Evolutionary conservation across 2,329 filamentous ascomycete species (phyloP), one percentile per base, ranked within the genome.

Genomic region (Ophidiomyces ophidiicola): DNA sequence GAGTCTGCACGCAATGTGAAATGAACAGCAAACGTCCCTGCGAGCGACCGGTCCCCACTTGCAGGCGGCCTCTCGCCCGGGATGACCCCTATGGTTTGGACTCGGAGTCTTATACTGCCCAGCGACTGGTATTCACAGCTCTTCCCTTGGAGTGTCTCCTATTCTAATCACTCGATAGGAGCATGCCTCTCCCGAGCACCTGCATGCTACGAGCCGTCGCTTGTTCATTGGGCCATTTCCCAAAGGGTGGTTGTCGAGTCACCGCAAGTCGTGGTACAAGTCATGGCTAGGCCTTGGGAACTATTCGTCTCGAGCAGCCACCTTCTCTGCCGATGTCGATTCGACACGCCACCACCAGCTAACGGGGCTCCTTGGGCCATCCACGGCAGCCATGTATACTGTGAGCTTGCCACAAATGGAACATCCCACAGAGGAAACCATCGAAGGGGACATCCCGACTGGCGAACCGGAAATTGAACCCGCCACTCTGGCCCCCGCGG

Each of bases 211-310:
- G 5, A 72, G 67, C 36, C 66, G 71, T 39, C 70, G 76, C 39
- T 71, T 70, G 57, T 80, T 80, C 57, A 75, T 80, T 43, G 76
- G 76, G 1, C 76, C 76, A 24, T 74, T 79, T 24, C 76, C 76
- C 31, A 71, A 74, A 49, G 74, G 72, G 41, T 80, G 76, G 76
- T 63, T 78, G 39, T 72, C 71, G 48, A 72, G 68, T 44, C 71
- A 78, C 53, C 66, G 74, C 37, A 75, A 74, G 49, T 68, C 72
- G 42, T 79, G 76, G 76, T 78, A 77, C 57, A 71, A 63, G 44
- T 52, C 56, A 26, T 56, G 63, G 32, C 44, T 68, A 1, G 58
- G 54, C 20, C 51, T 67, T 26, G 62, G 53, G 36, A 62, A 67
- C 32, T 69, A 69, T 47, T 63, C 64, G 2, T 68, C 67, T 1